These are phyloP conservation scores for Jacaranda mimosifolia DNA, from an alignment of 257 asterid species.

Conservation along the genomic window DNA sequence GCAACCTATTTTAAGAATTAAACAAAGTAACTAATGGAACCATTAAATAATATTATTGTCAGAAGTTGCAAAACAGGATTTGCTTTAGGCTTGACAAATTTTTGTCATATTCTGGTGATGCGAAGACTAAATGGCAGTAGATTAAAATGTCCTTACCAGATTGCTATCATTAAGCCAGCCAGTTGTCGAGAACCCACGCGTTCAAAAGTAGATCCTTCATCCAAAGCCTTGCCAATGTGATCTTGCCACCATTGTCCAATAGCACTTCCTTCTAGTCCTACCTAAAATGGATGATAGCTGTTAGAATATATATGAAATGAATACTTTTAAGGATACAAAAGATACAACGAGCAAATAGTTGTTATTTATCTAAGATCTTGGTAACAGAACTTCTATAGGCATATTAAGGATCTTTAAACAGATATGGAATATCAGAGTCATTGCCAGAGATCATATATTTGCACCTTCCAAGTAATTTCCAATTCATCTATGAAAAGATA, in stretches of 20 bases:
- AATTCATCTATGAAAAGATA: neutral
- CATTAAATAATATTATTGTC: neutral
- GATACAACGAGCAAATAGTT: neutral
- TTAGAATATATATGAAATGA: slow-evolving; percentile 24
- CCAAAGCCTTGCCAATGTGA: slow-evolving; percentile 84
- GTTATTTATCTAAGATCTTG: neutral
- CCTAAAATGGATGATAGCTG: slow-evolving; percentile 64
- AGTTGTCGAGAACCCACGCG: slow-evolving; percentile 94
- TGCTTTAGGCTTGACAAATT: neutral
- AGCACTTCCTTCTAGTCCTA: slow-evolving; percentile 98
- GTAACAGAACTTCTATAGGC: too few species aligned
- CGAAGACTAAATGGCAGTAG: neutral
- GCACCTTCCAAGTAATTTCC: neutral
- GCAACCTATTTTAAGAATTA: neutral
- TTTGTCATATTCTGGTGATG: neutral
- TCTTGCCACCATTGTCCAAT: slow-evolving; percentile 99
- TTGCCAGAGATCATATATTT: neutral
- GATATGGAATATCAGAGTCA: neutral
- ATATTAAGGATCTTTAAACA: neutral
- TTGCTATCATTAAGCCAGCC: slow-evolving; percentile 89
- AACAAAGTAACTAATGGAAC: neutral
- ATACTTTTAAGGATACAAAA: neutral
- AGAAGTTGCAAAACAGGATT: neutral
- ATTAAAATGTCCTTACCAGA: slow-evolving; percentile 62
- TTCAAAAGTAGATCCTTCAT: slow-evolving; percentile 80